Conservation (phyloP, 1,284 basidiomycete genomes). For the Heterobasidion occidentale region DNA sequence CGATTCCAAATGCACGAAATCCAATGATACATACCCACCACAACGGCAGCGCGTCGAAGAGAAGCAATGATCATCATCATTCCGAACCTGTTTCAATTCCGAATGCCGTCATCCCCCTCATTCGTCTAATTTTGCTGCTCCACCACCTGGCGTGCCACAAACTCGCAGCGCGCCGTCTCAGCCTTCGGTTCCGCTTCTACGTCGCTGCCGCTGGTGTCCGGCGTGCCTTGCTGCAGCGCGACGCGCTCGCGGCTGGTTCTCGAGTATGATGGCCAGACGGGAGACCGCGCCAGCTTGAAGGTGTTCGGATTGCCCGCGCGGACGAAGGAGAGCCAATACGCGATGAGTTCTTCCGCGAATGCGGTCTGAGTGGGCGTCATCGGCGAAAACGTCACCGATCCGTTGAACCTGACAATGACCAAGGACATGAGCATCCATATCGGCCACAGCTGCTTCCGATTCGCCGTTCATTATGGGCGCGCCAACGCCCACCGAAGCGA, state of each 20-base stretch:
- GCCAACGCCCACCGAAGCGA: not conserved
- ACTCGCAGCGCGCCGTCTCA: constrained; percentile 31
- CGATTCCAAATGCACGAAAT: no score
- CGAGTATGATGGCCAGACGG: constrained; percentile 32
- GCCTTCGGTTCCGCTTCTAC: constrained; percentile 29
- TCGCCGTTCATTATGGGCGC: not conserved
- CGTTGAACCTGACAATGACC: constrained; percentile 30
- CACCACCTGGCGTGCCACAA: constrained; percentile 13
- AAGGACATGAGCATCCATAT: not conserved
- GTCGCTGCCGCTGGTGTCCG: constrained; percentile 31
- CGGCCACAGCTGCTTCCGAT: not conserved
- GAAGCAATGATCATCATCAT: no score
- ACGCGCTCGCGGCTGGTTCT: constrained; percentile 24
- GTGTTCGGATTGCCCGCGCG: constrained; percentile 42
- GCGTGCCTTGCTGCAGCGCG: constrained; percentile 35
- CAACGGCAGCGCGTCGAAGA: no score
- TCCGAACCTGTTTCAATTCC: no score
- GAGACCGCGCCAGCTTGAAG: constrained; percentile 39
- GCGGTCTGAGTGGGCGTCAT: constrained; percentile 33
- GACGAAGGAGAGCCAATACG: constrained; percentile 56
- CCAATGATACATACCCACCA: no score
- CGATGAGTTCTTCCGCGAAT: constrained; percentile 47
- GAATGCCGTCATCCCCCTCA: no score
- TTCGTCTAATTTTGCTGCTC: constrained; percentile 1
- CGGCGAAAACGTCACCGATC: constrained; percentile 31